These are phyloP conservation scores for Candida frijolesensis DNA, from an alignment of 1,139 yeast species.

Conservation along the genomic window DNA sequence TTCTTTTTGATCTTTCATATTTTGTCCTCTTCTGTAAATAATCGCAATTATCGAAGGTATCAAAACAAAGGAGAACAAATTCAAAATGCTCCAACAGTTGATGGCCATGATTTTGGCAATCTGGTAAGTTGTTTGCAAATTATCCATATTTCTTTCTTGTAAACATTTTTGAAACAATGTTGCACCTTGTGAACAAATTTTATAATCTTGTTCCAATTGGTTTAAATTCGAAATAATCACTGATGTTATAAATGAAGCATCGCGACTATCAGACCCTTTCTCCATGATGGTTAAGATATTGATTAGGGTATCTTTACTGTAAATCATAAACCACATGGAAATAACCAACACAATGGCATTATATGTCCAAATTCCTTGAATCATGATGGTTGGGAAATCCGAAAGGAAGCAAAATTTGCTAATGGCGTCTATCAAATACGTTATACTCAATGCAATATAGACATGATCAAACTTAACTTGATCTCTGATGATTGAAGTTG, in stretches of 20 bases:
- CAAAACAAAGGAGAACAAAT: slow-evolving; percentile 26
- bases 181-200: slow-evolving; percentile 5
- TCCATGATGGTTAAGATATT: slow-evolving; percentile 5
- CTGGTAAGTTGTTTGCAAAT: slow-evolving; percentile 5
- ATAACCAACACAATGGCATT: slow-evolving; percentile 6
- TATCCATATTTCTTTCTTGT: slow-evolving; percentile 4
- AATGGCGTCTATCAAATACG: slow-evolving; percentile 4
- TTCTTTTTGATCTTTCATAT: slow-evolving; percentile 1
- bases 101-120: slow-evolving; percentile 11
- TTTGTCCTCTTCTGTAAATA: slow-evolving; percentile 4
- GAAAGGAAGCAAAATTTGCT: slow-evolving; percentile 5
- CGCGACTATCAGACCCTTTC: not conserved
- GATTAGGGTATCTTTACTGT: slow-evolving; percentile 8
- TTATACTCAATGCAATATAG: slow-evolving; percentile 5
- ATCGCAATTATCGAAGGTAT: slow-evolving; percentile 20
- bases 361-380: slow-evolving; percentile 10
- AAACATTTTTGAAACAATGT: slow-evolving; percentile 2
- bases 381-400: slow-evolving; percentile 3
- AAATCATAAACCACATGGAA: slow-evolving; percentile 9
- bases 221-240: slow-evolving; percentile 8
- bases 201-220: slow-evolving; percentile 8
- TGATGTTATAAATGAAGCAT: slow-evolving; percentile 5
- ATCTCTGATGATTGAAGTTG: slow-evolving; percentile 6
- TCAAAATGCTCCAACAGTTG: slow-evolving; percentile 27
- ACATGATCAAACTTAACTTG: slow-evolving; percentile 9